These are phyloP conservation scores for Przewalskia tangutica DNA, from an alignment of 257 asterid species.

Conservation along the genomic window DNA sequence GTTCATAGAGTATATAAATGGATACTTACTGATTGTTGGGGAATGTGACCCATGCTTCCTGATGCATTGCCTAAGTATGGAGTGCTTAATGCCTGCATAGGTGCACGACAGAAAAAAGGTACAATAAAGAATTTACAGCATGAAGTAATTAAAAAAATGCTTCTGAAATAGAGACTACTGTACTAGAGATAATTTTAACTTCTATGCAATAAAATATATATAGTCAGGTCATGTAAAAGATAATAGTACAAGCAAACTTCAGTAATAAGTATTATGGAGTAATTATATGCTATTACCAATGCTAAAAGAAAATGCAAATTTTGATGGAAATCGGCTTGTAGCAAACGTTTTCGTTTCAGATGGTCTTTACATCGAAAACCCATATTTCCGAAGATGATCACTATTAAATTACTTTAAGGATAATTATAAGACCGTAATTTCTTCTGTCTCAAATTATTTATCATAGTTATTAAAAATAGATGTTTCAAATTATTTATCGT, in stretches of 20 bases:
- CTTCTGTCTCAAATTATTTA: no score
- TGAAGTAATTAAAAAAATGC: background rate
- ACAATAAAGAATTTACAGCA: background rate
- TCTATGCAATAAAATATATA: background rate
- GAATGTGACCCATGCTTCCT: slow-evolving; percentile 32
- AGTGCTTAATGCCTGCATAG: slow-evolving; percentile 50
- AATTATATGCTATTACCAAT: background rate
- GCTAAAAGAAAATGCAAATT: no score
- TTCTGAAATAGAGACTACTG: background rate
- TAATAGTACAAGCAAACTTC: no score
- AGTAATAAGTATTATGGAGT: background rate
- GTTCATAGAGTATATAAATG: background rate
- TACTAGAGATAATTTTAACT: background rate
- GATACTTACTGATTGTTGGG: slow-evolving; percentile 52
- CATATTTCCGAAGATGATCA: background rate
- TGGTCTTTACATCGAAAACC: background rate
- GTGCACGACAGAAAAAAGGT: background rate
- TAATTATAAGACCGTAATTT: no score
- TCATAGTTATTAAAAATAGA: no score
- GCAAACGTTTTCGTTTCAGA: no score
- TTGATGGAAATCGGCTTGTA: no score
- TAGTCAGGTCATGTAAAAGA: no score
- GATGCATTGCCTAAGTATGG: slow-evolving; percentile 50
- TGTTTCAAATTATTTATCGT: no score
- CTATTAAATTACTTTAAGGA: no score